These are phyloP conservation scores for Eucalyptus rudis DNA, from an alignment of 345 rosid species.

Conservation along the genomic window DNA sequence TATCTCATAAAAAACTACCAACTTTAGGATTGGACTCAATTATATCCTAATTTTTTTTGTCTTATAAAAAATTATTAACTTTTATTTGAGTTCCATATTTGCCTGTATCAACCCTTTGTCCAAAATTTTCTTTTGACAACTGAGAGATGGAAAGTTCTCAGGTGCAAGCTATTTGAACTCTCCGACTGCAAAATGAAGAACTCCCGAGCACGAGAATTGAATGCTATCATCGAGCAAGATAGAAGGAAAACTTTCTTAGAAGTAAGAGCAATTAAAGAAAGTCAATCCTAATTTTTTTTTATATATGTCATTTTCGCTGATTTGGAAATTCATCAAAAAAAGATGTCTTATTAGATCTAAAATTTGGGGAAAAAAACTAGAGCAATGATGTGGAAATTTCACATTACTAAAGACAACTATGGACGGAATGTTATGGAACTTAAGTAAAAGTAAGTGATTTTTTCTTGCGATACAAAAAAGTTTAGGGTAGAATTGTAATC, in stretches of 20 bases:
- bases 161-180: too few relatives aligned
- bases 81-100: background rate
- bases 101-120: rapidly evolving
- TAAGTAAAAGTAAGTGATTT: too few relatives aligned
- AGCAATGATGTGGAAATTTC: rapidly evolving
- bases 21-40: background rate
- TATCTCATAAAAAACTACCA: too few relatives aligned
- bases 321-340: too few relatives aligned
- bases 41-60: too few relatives aligned
- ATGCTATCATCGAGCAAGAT: rapidly evolving
- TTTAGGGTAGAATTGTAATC: too few relatives aligned
- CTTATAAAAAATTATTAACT: background rate
- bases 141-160: background rate
- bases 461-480: rapidly evolving
- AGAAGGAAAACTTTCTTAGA: background rate
- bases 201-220: background rate
- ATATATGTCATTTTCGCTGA: rapidly evolving
- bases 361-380: background rate
- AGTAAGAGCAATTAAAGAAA: background rate
- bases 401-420: too few relatives aligned
- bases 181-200: background rate
- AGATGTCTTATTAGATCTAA: rapidly evolving
- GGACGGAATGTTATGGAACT: background rate
- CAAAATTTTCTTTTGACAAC: background rate
- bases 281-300: too few relatives aligned